Base-by-base conservation (phyloP, 257 asterid genomes). In the Rubia yunnanensis region DNA sequence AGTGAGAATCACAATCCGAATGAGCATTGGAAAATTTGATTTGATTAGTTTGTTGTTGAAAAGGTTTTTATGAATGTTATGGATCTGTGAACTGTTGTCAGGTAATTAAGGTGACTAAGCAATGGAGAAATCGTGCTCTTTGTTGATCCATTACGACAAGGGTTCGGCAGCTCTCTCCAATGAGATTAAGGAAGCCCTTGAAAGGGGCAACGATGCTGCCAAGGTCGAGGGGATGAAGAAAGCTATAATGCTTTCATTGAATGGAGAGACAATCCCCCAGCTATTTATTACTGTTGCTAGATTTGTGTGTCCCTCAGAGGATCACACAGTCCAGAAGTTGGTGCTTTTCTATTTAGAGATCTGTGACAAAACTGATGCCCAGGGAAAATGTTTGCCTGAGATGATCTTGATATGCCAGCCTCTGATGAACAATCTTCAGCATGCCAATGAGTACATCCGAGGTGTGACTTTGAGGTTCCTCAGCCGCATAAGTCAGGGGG, bases 141-240 rank as follows among this genome's bases (percentile, higher is more conserved):
- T 91, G 81, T 82, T 91, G 35, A 83, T 86, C 48, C 95, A 91
- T 82, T 91, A 88, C 65, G 98, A 91, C 69, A 91, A 91, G 89
- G 88, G 96, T 61, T 75, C 94, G 3, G 85, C 96, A 5, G 98
- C 98, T 58, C 83, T 91, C 55, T 87, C 91, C 39, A 91, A 88
- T 69, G 96, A 91, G 91, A 91, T 91, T 78, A 91, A 86, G 84
- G 96, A 91, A 70, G 91, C 98, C 59, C 96, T 88, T 64, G 96
- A 91, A 83, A 94, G 94, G 68, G 71, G 77, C 41, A 96, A 88
- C 63, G 85, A 74, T 80, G 61, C 86, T 23, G 91, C 96, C 30
- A 91, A 91, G 85, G 66, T 86, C 66, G 97, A 87, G 26, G 97
- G 88, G 56, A 85, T 87, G 95, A 87, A 85, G 76, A 87, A 90